phyloP scores from a whole-genome alignment of 805 yeast genomes.

The Candida broadrunensis region DNA sequence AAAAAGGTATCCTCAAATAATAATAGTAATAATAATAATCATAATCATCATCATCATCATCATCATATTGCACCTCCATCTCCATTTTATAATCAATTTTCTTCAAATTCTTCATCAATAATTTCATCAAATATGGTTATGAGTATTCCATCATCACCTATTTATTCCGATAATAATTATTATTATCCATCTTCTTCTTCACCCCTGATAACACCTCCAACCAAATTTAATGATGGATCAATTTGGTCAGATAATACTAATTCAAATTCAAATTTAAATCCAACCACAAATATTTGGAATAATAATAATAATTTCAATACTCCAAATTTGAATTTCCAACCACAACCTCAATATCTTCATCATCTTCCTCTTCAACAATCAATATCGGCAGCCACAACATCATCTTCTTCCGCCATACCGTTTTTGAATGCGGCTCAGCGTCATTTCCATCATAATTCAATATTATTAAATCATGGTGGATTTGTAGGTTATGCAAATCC shows the following conservation, averaged over 20 bases:
- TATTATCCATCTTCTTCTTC: slow-evolving; percentile 16
- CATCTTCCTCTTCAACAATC: not conserved
- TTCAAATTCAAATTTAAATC: not conserved
- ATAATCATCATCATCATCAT: not conserved
- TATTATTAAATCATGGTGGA: slow-evolving; percentile 1
- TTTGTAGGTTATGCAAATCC: slow-evolving; percentile 38
- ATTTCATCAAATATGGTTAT: slow-evolving; percentile 2
- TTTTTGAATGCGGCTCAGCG: not conserved
- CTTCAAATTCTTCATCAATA: not conserved
- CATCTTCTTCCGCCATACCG: not conserved
- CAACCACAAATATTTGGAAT: not conserved
- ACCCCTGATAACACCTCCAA: slow-evolving; percentile 25
- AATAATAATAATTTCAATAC: too few relatives aligned
- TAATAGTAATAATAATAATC: not conserved
- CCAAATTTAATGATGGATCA: slow-evolving; percentile 15
- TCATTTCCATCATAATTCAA: not conserved
- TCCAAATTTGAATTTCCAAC: not conserved
- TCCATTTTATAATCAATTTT: not conserved
- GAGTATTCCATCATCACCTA: slow-evolving; percentile 20
- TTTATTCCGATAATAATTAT: slow-evolving; percentile 11
- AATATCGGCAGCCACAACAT: slow-evolving; percentile 2
- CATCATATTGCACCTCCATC: not conserved
- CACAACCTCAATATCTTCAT: not conserved
- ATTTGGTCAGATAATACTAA: not conserved
- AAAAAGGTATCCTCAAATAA: slow-evolving; percentile 4